Conservation (phyloP, 2,329 filamentous ascomycete genomes). For the Diplodia corticola region DNA sequence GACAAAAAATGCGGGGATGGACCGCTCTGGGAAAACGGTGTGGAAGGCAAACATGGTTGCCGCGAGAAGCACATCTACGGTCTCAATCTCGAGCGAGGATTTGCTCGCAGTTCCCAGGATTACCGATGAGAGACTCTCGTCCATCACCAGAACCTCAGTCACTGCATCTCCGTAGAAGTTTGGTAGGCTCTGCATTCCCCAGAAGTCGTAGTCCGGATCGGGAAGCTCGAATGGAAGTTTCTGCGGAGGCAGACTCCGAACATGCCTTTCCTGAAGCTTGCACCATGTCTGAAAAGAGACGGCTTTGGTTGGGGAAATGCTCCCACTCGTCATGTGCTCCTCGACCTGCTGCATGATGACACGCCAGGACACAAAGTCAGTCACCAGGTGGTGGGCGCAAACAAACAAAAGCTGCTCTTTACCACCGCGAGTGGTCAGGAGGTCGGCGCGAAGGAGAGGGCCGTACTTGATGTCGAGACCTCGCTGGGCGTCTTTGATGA, state of each 20-base stretch:
- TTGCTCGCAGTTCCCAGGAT: conserved; percentile 1
- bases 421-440: conserved; percentile 40
- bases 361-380: conserved; percentile 44
- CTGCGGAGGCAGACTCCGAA: conserved; percentile 29
- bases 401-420: conserved; percentile 29
- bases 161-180: conserved; percentile 40
- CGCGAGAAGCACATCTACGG: conserved; percentile 10
- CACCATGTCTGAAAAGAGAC: conserved; percentile 42
- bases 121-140: conserved; percentile 35
- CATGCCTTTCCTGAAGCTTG: conserved; percentile 35
- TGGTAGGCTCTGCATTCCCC: conserved; percentile 38
- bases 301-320: conserved; percentile 31
- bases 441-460: conserved; percentile 45
- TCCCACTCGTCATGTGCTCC: conserved; percentile 32
- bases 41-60: conserved; percentile 4
- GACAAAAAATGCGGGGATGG: conserved; percentile 22
- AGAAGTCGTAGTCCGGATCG: conserved; percentile 36
- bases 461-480: conserved; percentile 37
- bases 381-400: conserved; percentile 40
- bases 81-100: not conserved
- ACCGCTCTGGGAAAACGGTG: conserved; percentile 1
- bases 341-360: conserved; percentile 42
- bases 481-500: conserved; percentile 26
- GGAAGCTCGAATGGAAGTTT: conserved; percentile 32
- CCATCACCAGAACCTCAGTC: conserved; percentile 34